Conservation (phyloP, 2,329 filamentous ascomycete genomes). For the Spiromastix sp. region DNA sequence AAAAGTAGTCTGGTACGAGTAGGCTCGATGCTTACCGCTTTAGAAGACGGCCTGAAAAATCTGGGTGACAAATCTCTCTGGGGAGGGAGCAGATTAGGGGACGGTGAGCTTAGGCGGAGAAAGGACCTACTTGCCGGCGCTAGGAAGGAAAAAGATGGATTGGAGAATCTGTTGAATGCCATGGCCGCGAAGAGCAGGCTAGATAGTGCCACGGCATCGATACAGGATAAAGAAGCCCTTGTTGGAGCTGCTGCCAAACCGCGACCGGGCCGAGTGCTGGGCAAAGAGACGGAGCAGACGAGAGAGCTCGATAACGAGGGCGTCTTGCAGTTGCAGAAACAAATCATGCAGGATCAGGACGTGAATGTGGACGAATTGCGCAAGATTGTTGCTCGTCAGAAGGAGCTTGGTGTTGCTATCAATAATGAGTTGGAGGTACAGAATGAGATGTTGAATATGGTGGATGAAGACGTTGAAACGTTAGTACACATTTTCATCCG, state of each 20-base stretch:
- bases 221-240: constrained; percentile 36
- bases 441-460: constrained; percentile 48
- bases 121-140: constrained; percentile 48
- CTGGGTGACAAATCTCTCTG: constrained; percentile 20
- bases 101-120: constrained; percentile 50
- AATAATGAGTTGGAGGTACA: constrained; percentile 53
- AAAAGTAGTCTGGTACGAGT: constrained; percentile 50
- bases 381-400: constrained; percentile 49
- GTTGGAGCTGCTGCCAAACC: constrained; percentile 22
- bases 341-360: constrained; percentile 53
- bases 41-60: constrained; percentile 46
- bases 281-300: constrained; percentile 51
- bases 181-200: constrained; percentile 43
- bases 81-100: constrained; percentile 37
- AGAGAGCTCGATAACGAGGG: constrained; percentile 55
- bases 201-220: constrained; percentile 36
- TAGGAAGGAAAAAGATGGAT: constrained; percentile 50
- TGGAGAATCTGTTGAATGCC: constrained; percentile 50
- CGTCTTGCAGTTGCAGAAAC: constrained; percentile 51
- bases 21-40: constrained; percentile 42
- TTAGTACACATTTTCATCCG: constrained; percentile 18
- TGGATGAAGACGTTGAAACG: constrained; percentile 49
- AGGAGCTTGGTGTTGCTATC: constrained; percentile 52
- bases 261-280: constrained; percentile 39
- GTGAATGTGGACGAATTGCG: constrained; percentile 48